Conservation (phyloP, 1,139 yeast species). For the Yamadazyma membranifaciens region DNA sequence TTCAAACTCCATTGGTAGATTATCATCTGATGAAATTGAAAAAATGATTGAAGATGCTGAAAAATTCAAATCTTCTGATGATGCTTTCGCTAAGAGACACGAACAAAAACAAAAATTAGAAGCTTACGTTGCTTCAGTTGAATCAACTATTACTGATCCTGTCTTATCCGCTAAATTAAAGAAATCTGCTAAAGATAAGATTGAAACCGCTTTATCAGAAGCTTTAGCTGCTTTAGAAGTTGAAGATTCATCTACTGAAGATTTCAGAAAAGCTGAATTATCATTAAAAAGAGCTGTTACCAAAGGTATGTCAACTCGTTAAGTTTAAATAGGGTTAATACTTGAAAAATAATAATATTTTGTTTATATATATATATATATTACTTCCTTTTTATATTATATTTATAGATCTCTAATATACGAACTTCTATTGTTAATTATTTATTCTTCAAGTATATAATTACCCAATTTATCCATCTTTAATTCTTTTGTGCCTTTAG, state of each 20-base stretch:
- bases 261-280: constrained; percentile 98
- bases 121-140: constrained; percentile 97
- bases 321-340: constrained; percentile 29
- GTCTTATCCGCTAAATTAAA: constrained; percentile 96
- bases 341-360: constrained; percentile 3
- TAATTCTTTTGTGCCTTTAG: constrained; percentile 56
- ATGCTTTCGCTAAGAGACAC: constrained; percentile 99
- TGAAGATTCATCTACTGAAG: constrained; percentile 96
- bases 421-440: constrained; percentile 5
- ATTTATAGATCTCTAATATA: neutral
- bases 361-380: constrained; percentile 3
- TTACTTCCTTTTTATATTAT: neutral
- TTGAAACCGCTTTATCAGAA: constrained; percentile 97
- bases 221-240: constrained; percentile 98
- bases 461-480: constrained; percentile 83
- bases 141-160: constrained; percentile 97
- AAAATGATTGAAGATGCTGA: constrained; percentile 99
- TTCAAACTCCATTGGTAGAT: constrained; percentile 99
- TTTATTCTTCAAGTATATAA: constrained; percentile 59
- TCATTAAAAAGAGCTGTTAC: constrained; percentile 99
- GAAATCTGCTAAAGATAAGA: constrained; percentile 97
- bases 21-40: constrained; percentile 95
- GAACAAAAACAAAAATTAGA: constrained; percentile 99
- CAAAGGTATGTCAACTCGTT: constrained; percentile 99
- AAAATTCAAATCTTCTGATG: constrained; percentile 98